Evolutionary conservation across 805 yeast species (phyloP), one percentile per base, ranked within the genome.

Genomic region (Yarrowia osloensis): DNA sequence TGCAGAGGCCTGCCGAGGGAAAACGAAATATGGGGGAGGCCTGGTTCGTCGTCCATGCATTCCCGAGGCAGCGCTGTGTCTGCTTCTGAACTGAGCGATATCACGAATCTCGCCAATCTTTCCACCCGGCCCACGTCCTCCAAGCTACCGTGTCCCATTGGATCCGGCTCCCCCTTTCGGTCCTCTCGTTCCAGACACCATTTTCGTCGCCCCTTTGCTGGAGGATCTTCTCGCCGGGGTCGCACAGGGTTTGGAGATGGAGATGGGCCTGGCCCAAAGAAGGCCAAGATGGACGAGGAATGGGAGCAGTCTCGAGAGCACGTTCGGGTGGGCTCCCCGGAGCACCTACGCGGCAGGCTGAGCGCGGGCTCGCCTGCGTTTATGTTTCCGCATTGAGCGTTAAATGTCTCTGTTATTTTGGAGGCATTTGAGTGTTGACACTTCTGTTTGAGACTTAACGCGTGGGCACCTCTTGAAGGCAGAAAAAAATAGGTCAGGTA

Each of bases 71-170:
- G 37, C 37, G n/a, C 22, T 21, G 57, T 50, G 57, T 50, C 57
- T 33, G 40, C 57, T 50, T 31, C 57, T 50, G 57, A 50, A 33
- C 61, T 54, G 24, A 54, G 61, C 22, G 61, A 54, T 9, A 54
- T 54, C n/a, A 54, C 61, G n/a, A 9, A 54, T n/a, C 22, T 24
- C 4, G 31, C 40, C 15, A 31, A 31, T 26, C 6, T 31, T 21
- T 12, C 57, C 28, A 21, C 15, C 15, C 57, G 57, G 21, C 40
- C 57, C 6, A 31, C 57, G 19, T 50, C 57, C 29, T 50, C 57
- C 13, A 54, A 54, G 21, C 46, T 57, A 9, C 49, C 63, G 19
- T 57, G 63, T 24, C 61, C 44, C 3, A 54, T 54, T 17, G 63
- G 63, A 2, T 57, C 49, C 15, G 63, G 63, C n/a, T 57, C 63